A percentile compares a stretch with the other conserved stretches of the same genome.
Conservation (phyloP, 345 rosid species). For the Euphorbia tirucalli region DNA sequence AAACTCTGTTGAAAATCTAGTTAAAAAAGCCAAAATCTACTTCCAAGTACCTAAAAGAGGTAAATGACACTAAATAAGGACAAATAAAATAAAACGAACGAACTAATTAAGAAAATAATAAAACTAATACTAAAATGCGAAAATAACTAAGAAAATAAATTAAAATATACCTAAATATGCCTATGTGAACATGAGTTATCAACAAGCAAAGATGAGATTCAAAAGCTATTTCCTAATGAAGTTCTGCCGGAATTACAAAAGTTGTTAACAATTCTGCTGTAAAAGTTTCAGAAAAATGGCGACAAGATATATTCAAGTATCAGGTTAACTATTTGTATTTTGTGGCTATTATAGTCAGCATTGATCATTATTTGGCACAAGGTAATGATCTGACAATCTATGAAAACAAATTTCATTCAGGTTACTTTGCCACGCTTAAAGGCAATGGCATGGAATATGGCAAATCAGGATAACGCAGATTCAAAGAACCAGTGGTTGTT, state of each 20-base stretch:
- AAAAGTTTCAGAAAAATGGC: slow-evolving; percentile 64
- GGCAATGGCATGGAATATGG: slow-evolving; percentile 61
- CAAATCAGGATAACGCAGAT: slow-evolving; percentile 26
- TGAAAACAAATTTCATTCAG: slow-evolving; percentile 27
- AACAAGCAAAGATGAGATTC: slow-evolving; percentile 54
- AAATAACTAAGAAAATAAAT: too few relatives aligned
- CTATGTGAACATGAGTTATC: too few relatives aligned
- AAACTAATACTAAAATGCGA: too few relatives aligned
- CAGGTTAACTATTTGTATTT: slow-evolving; percentile 34
- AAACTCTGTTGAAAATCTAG: too few relatives aligned
- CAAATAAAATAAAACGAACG: too few relatives aligned
- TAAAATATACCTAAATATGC: too few relatives aligned
- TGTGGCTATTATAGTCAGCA: background rate
- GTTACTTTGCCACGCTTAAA: slow-evolving; percentile 45
- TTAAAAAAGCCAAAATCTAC: too few relatives aligned
- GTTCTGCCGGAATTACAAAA: slow-evolving; percentile 60
- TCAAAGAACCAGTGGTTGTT: slow-evolving; percentile 46
- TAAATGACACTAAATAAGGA: too few relatives aligned
- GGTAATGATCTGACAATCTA: background rate
- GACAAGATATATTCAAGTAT: slow-evolving; percentile 44
- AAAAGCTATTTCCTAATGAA: slow-evolving; percentile 51
- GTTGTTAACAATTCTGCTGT: slow-evolving; percentile 51
- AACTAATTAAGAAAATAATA: too few relatives aligned
- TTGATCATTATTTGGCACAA: slow-evolving; percentile 5
- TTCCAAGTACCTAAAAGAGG: too few relatives aligned